Conservation (phyloP, 345 rosid species). For the Heritiera littoralis region DNA sequence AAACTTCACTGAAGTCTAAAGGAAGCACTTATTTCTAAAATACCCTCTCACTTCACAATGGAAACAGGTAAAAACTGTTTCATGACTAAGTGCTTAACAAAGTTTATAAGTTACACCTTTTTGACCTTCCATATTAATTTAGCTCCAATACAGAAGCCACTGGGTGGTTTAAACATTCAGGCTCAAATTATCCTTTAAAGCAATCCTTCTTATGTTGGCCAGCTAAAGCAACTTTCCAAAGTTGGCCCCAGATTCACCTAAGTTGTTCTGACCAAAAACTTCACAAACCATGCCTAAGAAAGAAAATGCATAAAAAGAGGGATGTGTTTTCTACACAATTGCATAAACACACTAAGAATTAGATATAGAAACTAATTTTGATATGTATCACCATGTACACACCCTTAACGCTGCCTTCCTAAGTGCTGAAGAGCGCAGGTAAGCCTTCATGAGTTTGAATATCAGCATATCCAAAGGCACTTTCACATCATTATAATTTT, state of each 20-base stretch:
- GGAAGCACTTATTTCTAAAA: not conserved
- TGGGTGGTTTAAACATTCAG: not conserved
- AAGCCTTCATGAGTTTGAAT: conserved; percentile 80
- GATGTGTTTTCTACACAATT: not conserved
- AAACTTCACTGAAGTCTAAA: not conserved
- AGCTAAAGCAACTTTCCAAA: not conserved
- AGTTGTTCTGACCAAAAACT: not conserved
- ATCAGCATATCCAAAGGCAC: conserved; percentile 72
- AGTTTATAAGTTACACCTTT: not conserved
- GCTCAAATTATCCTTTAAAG: not conserved
- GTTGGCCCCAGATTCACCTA: not conserved
- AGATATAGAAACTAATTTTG: not conserved
- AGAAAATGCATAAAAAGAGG: not conserved
- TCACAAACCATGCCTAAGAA: not conserved
- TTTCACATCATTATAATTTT: conserved; percentile 50
- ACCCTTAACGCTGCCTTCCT: conserved; percentile 97
- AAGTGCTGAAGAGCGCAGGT: conserved; percentile 85
- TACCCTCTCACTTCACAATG: not conserved
- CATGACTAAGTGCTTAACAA: not conserved
- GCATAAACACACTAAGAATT: not conserved
- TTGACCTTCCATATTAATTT: not conserved
- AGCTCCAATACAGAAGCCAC: not conserved
- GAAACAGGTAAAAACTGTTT: not conserved
- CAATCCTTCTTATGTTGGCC: not conserved
- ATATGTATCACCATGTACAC: conserved; percentile 24